Evolutionary conservation across 257 asterid genomes (phyloP).

Genomic region (Mitragyna speciosa): DNA sequence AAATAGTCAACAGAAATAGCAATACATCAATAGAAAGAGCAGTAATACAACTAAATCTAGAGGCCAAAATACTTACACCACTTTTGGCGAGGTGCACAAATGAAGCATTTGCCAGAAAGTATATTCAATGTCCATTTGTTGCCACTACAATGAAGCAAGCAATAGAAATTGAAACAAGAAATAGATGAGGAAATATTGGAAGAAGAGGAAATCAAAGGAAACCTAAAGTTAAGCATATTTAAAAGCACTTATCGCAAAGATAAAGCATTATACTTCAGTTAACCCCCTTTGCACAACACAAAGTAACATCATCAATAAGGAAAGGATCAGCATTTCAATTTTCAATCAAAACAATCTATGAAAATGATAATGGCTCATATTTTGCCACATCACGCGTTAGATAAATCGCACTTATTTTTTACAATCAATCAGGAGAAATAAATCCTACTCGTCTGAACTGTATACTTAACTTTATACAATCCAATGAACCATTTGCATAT

Average conservation of each 20-base stretch:
- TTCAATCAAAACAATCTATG: background rate
- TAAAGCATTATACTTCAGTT: background rate
- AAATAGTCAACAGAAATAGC: background rate
- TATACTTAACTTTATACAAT: no score
- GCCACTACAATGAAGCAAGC: constrained; percentile 65
- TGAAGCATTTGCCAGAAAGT: constrained; percentile 99
- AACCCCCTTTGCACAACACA: background rate
- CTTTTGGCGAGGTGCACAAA: constrained; percentile 96
- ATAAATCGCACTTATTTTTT: no score
- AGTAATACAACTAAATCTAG: constrained; percentile 1
- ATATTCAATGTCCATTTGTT: constrained; percentile 97
- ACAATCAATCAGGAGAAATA: no score
- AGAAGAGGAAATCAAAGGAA: background rate
- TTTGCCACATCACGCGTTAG: background rate
- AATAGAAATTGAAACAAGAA: background rate
- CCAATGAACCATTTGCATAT: no score
- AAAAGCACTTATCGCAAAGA: background rate
- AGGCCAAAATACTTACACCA: constrained; percentile 75
- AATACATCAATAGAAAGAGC: background rate
- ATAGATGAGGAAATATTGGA: background rate
- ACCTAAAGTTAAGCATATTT: background rate
- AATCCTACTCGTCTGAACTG: no score
- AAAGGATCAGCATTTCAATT: background rate
- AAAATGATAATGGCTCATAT: background rate
- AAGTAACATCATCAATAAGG: background rate